phyloP scores from a whole-genome alignment of 129 eudicot species.

The Helianthus annuus region HanXRQr2.0-SUNRISE NC_035445.2:156253769-156254268 shows the following conservation, averaged over 20 bases:
- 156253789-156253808: too few species aligned
- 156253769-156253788: too few species aligned
- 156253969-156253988: background rate
- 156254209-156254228: too few species aligned
- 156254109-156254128: background rate
- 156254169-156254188: background rate
- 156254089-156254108: background rate
- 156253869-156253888: background rate
- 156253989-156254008: background rate
- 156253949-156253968: background rate
- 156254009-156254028: background rate
- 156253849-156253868: background rate
- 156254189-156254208: too few species aligned
- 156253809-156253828: too few species aligned
- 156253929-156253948: background rate
- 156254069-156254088: background rate
- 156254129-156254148: background rate
- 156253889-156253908: background rate
- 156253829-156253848: too few species aligned
- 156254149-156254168: background rate
- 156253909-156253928: background rate
- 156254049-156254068: slow-evolving; percentile 12
- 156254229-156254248: too few species aligned
- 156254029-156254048: slow-evolving; percentile 15
- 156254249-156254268: too few species aligned